Conservation (phyloP, 768 basidiomycete genomes). For the Pleurotus djamor region DNA sequence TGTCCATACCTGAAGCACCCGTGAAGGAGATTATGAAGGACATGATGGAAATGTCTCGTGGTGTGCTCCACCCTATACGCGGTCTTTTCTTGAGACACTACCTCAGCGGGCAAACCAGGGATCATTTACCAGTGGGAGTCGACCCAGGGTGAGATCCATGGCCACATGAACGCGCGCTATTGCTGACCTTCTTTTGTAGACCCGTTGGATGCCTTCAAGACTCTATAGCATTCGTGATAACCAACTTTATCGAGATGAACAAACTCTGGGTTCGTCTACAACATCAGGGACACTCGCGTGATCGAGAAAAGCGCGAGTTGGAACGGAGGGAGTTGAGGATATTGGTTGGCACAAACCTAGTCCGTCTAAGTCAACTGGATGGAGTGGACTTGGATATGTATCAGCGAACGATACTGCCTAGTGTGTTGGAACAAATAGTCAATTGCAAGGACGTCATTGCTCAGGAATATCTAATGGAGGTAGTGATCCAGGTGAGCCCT, state of each 20-base stretch:
- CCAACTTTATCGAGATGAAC: slow-evolving; percentile 99
- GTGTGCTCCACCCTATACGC: slow-evolving; percentile 95
- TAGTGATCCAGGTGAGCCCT: slow-evolving; percentile 86
- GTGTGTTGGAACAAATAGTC: slow-evolving; percentile 94
- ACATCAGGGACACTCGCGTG: slow-evolving; percentile 95
- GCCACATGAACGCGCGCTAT: background rate
- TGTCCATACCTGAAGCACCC: slow-evolving; percentile 96
- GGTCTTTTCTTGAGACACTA: slow-evolving; percentile 96
- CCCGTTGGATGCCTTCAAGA: slow-evolving; percentile 90
- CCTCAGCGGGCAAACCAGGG: slow-evolving; percentile 94
- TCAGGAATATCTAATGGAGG: slow-evolving; percentile 99
- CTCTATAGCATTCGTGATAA: slow-evolving; percentile 93
- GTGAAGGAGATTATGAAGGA: slow-evolving; percentile 99
- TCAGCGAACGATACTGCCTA: slow-evolving; percentile 80
- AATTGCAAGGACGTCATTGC: slow-evolving; percentile 99
- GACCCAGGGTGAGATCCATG: slow-evolving; percentile 67
- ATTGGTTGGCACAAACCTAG: slow-evolving; percentile 96
- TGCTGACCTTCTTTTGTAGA: slow-evolving; percentile 33
- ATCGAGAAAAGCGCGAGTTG: slow-evolving; percentile 96
- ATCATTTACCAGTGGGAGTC: slow-evolving; percentile 87
- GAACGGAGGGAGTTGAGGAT: slow-evolving; percentile 95
- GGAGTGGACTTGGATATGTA: slow-evolving; percentile 97
- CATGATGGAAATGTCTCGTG: slow-evolving; percentile 99
- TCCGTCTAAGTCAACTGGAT: slow-evolving; percentile 91
- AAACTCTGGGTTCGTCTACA: slow-evolving; percentile 99